These are phyloP conservation scores for Leptodermis oblonga DNA, from an alignment of 257 asterid genomes.

Conservation along the genomic window DNA sequence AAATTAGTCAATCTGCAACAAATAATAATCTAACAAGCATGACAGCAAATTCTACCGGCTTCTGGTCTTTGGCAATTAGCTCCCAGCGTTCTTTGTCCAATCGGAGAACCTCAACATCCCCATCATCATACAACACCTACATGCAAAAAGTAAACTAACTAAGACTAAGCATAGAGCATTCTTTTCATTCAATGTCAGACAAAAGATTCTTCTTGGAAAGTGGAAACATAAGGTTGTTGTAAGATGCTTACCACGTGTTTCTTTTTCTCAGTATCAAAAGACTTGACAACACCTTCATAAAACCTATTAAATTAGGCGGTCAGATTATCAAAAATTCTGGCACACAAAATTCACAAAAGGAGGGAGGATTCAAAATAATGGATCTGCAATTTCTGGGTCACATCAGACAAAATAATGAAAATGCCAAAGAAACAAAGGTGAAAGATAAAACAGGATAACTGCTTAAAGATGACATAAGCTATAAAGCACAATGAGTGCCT, in stretches of 20 bases:
- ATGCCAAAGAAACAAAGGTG: not conserved
- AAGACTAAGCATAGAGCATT: not conserved
- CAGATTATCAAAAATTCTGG: not conserved
- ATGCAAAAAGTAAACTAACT: not conserved
- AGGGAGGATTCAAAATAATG: not conserved
- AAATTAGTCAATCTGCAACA: constrained; percentile 2
- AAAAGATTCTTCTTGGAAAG: not conserved
- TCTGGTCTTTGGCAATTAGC: constrained; percentile 27
- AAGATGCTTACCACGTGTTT: constrained; percentile 78
- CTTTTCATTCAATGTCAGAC: not conserved
- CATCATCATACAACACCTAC: constrained; percentile 53
- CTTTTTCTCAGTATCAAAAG: constrained; percentile 73
- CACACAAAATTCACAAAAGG: not conserved
- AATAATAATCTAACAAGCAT: not conserved
- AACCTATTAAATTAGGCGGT: constrained; percentile 40
- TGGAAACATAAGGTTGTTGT: constrained; percentile 20
- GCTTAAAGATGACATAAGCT: not conserved
- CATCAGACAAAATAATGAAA: not conserved
- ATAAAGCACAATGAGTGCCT: not conserved
- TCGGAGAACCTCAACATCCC: constrained; percentile 55
- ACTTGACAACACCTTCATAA: constrained; percentile 84
- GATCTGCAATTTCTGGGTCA: not conserved
- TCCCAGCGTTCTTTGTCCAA: constrained; percentile 55
- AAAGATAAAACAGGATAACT: not conserved
- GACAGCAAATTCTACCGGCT: constrained; percentile 28